Base-by-base conservation (phyloP, 768 basidiomycete genomes). In the Boletus rubropictus region DNA sequence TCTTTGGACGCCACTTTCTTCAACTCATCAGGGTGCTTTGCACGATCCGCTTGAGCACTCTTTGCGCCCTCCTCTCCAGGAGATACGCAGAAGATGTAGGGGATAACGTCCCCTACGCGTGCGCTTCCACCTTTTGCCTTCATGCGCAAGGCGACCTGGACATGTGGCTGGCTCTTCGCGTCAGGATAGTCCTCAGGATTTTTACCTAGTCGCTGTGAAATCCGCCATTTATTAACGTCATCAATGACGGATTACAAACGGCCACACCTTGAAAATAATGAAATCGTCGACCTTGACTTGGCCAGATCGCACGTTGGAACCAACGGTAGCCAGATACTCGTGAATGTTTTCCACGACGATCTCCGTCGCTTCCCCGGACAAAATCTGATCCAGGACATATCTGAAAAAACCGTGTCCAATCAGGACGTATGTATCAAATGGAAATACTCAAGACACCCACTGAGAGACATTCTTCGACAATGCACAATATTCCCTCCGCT, bases 161-260 rank as follows among this genome's bases (percentile, higher is more conserved):
- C 95, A 59, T 99, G 96, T 2, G 96, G 96, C 57, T 94, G 94
- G 32, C 75, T 82, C 68, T 97, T 97, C 7, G 81, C 87, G 62
- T 98, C 95, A 0, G 95, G 94, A 61, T 97, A 99, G 58, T 96
- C 94, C 57, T 95, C 89, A 0, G 95, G 95, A 52, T 90, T 90
- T 72, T 97, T 98, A 12, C 96, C 90, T 45, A 99, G 74, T 45
- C 96, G 87, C 92, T 96, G 60, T 20, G 21, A 28, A 25, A 40
- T 25, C 27, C 29, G 8, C 22, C 32, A 1, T 43, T 20, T 22
- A 41, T 46, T 35, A 33, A 10, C 8, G 17, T 36, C 38, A 11
- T 22, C 17, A 38, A 31, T 32, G 8, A 32, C 2, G 7, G 24
- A 2, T 14, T 4, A 27, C 9, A 20, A n/a, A 8, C 3, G 1